These are phyloP conservation scores for Podospora tetraspora DNA, from an alignment of 495 filamentous ascomycete species.

Conservation along the genomic window DNA sequence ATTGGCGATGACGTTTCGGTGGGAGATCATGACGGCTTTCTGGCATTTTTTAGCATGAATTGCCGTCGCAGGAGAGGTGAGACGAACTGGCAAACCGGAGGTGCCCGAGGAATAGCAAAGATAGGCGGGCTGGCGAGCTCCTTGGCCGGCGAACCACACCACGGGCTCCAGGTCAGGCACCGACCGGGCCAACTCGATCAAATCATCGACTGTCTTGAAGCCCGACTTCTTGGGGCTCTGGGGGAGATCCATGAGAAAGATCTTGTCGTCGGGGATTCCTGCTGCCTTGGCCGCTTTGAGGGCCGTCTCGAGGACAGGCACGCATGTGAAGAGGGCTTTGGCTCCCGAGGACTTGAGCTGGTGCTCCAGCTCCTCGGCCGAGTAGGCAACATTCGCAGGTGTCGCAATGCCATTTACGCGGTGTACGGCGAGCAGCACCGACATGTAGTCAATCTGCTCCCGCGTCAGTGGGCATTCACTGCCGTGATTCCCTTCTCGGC, in stretches of 20 bases:
- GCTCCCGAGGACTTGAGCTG: slow-evolving; percentile 73
- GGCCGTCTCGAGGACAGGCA: slow-evolving; percentile 64
- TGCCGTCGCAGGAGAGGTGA: background rate
- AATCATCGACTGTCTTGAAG: slow-evolving; percentile 65
- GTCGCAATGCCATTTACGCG: slow-evolving; percentile 68
- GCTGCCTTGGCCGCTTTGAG: slow-evolving; percentile 61
- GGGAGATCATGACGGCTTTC: slow-evolving; percentile 95
- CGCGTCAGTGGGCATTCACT: slow-evolving; percentile 6
- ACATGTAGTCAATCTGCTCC: slow-evolving; percentile 69
- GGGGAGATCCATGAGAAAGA: slow-evolving; percentile 72
- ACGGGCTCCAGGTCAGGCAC: slow-evolving; percentile 59
- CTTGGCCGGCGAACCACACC: slow-evolving; percentile 69
- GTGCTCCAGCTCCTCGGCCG: slow-evolving; percentile 65
- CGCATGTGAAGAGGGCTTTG: slow-evolving; percentile 74
- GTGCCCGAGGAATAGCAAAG: slow-evolving; percentile 89
- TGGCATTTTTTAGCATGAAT: slow-evolving; percentile 30
- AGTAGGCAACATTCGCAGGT: slow-evolving; percentile 82
- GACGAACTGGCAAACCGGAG: slow-evolving; percentile 71
- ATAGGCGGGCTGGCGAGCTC: slow-evolving; percentile 69
- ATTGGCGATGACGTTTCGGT: slow-evolving; percentile 84
- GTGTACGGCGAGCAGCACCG: slow-evolving; percentile 72
- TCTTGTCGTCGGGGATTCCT: slow-evolving; percentile 62
- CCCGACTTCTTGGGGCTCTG: slow-evolving; percentile 45
- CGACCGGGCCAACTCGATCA: slow-evolving; percentile 60
- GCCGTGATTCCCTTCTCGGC: too few species aligned